Conservation (phyloP, 257 asterid genomes). For the Fraxinus americana region DNA sequence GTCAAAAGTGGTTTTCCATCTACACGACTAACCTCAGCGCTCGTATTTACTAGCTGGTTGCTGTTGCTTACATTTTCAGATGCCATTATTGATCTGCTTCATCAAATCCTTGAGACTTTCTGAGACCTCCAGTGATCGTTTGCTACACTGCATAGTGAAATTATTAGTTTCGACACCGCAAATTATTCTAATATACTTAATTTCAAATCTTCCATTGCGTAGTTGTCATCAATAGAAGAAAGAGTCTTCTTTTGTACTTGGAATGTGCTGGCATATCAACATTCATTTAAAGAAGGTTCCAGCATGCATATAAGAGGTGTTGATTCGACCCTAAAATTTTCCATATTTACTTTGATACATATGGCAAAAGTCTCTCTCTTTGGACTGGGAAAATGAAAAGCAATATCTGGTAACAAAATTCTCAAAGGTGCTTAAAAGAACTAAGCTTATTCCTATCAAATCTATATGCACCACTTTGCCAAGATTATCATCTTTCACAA, state of each 20-base stretch:
- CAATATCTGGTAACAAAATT: neutral
- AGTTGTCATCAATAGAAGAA: neutral
- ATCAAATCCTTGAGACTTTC: slow-evolving; percentile 11
- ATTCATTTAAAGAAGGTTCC: neutral
- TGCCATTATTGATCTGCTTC: slow-evolving; percentile 40
- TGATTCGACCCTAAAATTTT: neutral
- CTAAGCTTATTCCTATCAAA: neutral
- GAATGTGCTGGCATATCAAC: neutral
- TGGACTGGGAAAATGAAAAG: neutral
- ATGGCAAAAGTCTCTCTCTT: neutral
- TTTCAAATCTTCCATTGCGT: neutral
- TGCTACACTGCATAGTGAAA: slow-evolving; percentile 11
- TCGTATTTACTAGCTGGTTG: slow-evolving; percentile 15
- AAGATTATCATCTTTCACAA: neutral
- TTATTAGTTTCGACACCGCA: neutral
- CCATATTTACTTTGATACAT: neutral
- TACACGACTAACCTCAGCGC: slow-evolving; percentile 19
- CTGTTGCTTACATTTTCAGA: slow-evolving; percentile 31
- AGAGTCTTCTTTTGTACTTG: neutral
- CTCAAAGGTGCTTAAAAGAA: neutral
- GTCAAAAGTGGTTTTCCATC: slow-evolving; percentile 21
- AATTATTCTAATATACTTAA: neutral
- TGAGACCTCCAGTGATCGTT: neutral
- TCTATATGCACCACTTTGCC: neutral
- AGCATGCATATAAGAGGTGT: neutral